These are phyloP conservation scores for Aureobasidium mangrovei DNA, from an alignment of 2,329 filamentous ascomycete genomes.

Conservation along the genomic window DNA sequence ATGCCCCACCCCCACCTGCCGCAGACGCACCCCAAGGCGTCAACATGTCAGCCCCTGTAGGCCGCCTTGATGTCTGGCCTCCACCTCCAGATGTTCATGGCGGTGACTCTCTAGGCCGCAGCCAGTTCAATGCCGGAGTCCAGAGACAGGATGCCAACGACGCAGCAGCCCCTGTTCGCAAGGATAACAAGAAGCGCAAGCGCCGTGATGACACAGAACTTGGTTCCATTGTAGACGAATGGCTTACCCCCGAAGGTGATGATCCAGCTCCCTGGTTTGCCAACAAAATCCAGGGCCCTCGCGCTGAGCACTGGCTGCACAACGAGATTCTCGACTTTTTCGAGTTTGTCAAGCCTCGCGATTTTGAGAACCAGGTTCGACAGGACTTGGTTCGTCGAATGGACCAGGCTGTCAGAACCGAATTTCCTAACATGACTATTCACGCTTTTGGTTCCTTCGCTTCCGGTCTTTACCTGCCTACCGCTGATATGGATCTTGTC, in stretches of 20 bases:
- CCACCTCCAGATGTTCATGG: slow-evolving; percentile 19
- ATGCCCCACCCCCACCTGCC: neutral
- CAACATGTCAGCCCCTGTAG: slow-evolving; percentile 1
- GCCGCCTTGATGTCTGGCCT: slow-evolving; percentile 15
- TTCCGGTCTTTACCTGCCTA: slow-evolving; percentile 61
- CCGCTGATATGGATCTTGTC: slow-evolving; percentile 91
- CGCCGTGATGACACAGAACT: slow-evolving; percentile 24
- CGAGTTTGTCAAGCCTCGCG: slow-evolving; percentile 66
- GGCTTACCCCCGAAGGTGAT: slow-evolving; percentile 29
- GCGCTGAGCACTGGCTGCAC: slow-evolving; percentile 55
- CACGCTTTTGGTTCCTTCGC: slow-evolving; percentile 92
- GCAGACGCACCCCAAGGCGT: neutral
- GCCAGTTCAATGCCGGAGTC: neutral
- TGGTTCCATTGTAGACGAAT: slow-evolving; percentile 35
- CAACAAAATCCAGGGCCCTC: slow-evolving; percentile 18
- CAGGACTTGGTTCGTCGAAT: slow-evolving; percentile 63
- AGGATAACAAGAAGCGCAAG: slow-evolving; percentile 53
- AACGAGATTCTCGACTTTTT: slow-evolving; percentile 88
- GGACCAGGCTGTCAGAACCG: slow-evolving; percentile 46
- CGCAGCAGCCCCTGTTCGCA: neutral
- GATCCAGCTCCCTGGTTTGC: slow-evolving; percentile 54
- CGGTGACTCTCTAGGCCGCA: neutral
- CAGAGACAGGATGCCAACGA: slow-evolving; percentile 13
- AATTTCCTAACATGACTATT: slow-evolving; percentile 44
- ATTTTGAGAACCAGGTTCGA: slow-evolving; percentile 70